phyloP scores from a whole-genome alignment of 2,329 filamentous ascomycete genomes.

The Diplodia intermedia region DNA sequence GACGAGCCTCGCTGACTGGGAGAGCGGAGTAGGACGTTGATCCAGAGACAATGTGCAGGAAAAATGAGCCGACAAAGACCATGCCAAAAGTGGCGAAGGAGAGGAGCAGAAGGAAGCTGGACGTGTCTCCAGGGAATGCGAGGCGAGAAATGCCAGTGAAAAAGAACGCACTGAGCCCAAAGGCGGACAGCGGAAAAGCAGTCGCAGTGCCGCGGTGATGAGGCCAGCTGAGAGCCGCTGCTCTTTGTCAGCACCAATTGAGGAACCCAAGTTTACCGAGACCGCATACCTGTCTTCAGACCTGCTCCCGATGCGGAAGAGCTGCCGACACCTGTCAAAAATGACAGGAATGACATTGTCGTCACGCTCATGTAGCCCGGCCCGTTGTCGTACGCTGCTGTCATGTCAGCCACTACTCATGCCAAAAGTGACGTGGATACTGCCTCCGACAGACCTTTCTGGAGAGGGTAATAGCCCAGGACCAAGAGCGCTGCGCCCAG shows the following conservation, averaged over 20 bases:
- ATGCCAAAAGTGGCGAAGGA: conserved; percentile 79
- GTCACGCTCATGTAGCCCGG: conserved; percentile 62
- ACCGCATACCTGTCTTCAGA: conserved; percentile 71
- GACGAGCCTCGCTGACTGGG: conserved; percentile 54
- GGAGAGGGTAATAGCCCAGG: conserved; percentile 84
- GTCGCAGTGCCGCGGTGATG: conserved; percentile 90
- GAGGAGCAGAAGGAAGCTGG: conserved; percentile 79
- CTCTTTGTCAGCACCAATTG: conserved; percentile 35
- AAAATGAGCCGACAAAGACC: conserved; percentile 80
- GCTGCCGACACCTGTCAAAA: conserved; percentile 84
- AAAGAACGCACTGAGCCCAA: conserved; percentile 95
- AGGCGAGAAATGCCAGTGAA: conserved; percentile 82
- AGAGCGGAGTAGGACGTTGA: conserved; percentile 67
- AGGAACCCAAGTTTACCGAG: neutral
- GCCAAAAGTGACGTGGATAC: conserved; percentile 21
- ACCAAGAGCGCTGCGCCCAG: conserved; percentile 75
- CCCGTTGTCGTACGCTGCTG: conserved; percentile 73
- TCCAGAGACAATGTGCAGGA: conserved; percentile 72
- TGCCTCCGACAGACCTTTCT: conserved; percentile 54
- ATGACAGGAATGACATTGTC: conserved; percentile 80
- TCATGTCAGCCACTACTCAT: conserved; percentile 39
- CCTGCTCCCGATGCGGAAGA: conserved; percentile 89
- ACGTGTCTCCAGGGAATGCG: conserved; percentile 82
- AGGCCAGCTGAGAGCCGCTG: conserved; percentile 89
- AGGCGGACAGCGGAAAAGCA: conserved; percentile 89